phyloP scores from a whole-genome alignment of 1,284 basidiomycete genomes.

The Leccinum subatratum region DNA sequence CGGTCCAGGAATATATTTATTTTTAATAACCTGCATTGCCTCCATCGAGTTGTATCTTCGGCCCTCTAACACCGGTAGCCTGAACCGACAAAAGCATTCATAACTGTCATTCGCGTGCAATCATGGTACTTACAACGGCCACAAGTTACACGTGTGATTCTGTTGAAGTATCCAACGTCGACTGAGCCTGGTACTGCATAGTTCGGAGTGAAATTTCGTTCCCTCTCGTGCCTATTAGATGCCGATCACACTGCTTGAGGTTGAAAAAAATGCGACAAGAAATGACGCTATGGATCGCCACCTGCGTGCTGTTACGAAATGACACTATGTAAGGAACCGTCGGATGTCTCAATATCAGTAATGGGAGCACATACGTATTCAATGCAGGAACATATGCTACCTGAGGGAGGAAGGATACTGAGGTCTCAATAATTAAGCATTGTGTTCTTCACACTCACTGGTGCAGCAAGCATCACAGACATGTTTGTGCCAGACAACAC shows the following conservation, averaged over 20 bases:
- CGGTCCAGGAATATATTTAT: too few relatives aligned
- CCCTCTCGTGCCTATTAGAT: not conserved
- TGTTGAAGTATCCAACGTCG: not conserved
- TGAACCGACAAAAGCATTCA: not conserved
- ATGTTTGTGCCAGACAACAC: slow-evolving; percentile 16
- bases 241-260: not conserved
- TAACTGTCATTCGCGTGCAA: not conserved
- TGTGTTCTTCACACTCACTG: not conserved
- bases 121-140: not conserved
- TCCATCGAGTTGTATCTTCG: not conserved
- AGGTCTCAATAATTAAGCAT: not conserved
- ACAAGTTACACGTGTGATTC: not conserved
- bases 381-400: slow-evolving; percentile 19
- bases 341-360: not conserved
- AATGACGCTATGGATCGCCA: not conserved
- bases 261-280: too few relatives aligned
- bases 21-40: not conserved
- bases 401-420: slow-evolving; percentile 10
- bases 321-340: not conserved
- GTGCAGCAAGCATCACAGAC: not conserved
- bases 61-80: not conserved
- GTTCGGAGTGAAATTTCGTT: not conserved
- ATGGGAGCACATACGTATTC: slow-evolving; percentile 11
- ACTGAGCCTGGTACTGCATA: not conserved
- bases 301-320: not conserved